Evolutionary conservation across 345 rosid genomes (phyloP), one percentile per base, ranked within the genome.

Genomic region (Murraya paniculata): DNA sequence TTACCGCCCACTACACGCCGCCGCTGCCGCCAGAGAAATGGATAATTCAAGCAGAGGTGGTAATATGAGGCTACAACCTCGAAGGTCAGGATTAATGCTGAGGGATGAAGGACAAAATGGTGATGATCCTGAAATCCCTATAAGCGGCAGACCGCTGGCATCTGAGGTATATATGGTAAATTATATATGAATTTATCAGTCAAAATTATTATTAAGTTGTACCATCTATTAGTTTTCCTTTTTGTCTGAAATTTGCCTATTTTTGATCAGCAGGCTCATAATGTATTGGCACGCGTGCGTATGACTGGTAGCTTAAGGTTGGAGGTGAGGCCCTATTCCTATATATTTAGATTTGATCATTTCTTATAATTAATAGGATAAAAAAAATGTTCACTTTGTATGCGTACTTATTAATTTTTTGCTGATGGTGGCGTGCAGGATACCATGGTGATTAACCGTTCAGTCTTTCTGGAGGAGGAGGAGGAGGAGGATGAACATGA

Each of bases 241-340:
- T 45, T 13, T 45, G 24, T 21, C 57, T 41, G 21, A 55, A 38
- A 41, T 31, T 64, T 57, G 9, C 35, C 11, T 27, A 8, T n/a
- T 71, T 27, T 82, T 68, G 36, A 30, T n/a, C 31, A 39, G 62
- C 80, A 86, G 83, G 45, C 81, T 79, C 80, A 77, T 58, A 60
- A 66, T 81, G 65, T 79, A 60, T 36, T 83, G 30, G 69, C 76
- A 64, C 45, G 76, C 45, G 72, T 73, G 2, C 83, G 77, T 11
- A 59, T 82, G 73, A n/a, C 21, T 6, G 72, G 80, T 19, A 31
- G 60, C 35, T 24, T 72, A 21, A 65, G 19, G 7, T 4, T 68
- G 53, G 86, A 74, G 86, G 84, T 82, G 64, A n/a, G 71, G 4
- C 56, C 59, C 76, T 2, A 67, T 13, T 11, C 18, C 5, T 45